These are phyloP conservation scores for Penicillium bialowiezense DNA, from an alignment of 495 filamentous ascomycete genomes.

Conservation along the genomic window DNA sequence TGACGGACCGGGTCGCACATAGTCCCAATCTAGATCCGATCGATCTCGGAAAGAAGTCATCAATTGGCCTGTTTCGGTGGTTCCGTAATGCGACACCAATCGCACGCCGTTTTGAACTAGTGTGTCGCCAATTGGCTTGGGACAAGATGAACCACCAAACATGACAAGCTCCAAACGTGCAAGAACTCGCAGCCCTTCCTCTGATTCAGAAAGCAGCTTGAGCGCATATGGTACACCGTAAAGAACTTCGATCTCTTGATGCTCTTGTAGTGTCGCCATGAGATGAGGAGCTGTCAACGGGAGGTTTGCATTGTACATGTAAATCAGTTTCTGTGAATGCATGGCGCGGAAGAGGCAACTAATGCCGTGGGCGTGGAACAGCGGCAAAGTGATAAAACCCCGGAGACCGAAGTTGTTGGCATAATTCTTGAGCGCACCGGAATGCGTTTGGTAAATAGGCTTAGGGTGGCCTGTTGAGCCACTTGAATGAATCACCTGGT, in stretches of 20 bases:
- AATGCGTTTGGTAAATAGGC: constrained; percentile 42
- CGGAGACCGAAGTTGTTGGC: constrained; percentile 35
- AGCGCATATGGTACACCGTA: constrained; percentile 48
- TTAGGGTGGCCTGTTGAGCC: constrained; percentile 41
- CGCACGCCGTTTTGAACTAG: constrained; percentile 50
- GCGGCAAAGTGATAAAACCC: constrained; percentile 50
- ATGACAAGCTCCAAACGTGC: constrained; percentile 42
- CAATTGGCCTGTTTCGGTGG: constrained; percentile 51
- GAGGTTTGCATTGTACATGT: constrained; percentile 43
- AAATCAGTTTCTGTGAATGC: constrained; percentile 35
- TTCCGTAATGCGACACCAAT: constrained; percentile 45
- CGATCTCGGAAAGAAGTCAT: constrained; percentile 46
- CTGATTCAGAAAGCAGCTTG: constrained; percentile 44
- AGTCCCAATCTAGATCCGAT: constrained; percentile 59
- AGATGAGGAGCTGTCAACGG: constrained; percentile 41
- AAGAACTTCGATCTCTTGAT: constrained; percentile 37
- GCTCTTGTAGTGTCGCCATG: constrained; percentile 33
- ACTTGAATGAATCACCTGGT: constrained; percentile 35
- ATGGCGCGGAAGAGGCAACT: constrained; percentile 47
- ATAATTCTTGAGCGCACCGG: constrained; percentile 38
- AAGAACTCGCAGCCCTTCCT: constrained; percentile 37
- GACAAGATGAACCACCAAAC: constrained; percentile 46
- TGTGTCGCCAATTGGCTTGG: constrained; percentile 48
- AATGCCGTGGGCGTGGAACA: constrained; percentile 52
- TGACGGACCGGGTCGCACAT: constrained; percentile 42